These are phyloP conservation scores for Hemerocallis citrina DNA, from an alignment of 106 monocot genomes.

Conservation along the genomic window DNA sequence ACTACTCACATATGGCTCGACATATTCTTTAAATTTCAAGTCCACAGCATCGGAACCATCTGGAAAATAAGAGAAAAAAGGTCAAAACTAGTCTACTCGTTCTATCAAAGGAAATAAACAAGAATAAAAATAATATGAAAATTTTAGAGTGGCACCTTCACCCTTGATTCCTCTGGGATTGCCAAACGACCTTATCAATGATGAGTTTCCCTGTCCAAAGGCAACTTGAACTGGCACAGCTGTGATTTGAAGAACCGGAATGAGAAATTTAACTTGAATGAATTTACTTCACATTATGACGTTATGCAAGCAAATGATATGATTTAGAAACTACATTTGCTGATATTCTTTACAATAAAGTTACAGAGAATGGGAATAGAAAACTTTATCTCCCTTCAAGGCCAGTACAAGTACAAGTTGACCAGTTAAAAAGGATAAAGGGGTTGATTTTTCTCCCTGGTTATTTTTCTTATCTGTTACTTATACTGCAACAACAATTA, in stretches of 20 bases:
- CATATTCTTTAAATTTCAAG: conserved; percentile 16
- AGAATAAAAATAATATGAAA: neutral
- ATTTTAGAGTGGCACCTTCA: neutral
- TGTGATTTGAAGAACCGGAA: conserved; percentile 4
- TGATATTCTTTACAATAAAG: too few species aligned
- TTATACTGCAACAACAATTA: too few species aligned
- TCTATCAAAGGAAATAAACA: neutral
- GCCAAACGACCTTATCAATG: conserved; percentile 15
- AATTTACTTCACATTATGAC: neutral
- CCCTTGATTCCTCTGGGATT: conserved; percentile 1
- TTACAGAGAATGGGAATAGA: too few species aligned
- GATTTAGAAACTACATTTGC: too few species aligned
- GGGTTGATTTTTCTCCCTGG: too few species aligned
- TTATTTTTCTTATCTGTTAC: too few species aligned
- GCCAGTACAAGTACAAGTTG: too few species aligned
- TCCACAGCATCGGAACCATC: neutral
- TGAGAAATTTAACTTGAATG: neutral
- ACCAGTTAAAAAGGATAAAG: too few species aligned
- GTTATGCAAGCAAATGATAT: neutral
- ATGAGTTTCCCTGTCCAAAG: conserved; percentile 19
- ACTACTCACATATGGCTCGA: conserved; percentile 41
- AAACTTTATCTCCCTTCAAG: too few species aligned
- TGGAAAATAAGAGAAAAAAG: neutral
- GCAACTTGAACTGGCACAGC: conserved; percentile 14
- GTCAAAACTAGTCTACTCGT: neutral